phyloP scores from a whole-genome alignment of 305 asterid genomes.

The Fraxinus sp. region DNA sequence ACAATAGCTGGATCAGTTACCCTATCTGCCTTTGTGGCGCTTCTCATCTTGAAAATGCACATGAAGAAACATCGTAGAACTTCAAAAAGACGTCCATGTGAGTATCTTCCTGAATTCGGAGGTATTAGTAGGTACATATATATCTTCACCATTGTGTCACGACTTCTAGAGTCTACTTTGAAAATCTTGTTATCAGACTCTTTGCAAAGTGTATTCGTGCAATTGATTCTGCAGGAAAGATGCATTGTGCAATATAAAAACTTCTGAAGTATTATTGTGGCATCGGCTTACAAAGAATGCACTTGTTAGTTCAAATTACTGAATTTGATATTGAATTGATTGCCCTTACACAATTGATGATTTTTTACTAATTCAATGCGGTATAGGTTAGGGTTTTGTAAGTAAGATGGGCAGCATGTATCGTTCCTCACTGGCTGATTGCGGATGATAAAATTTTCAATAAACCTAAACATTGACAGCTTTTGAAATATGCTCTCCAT shows the following conservation, averaged over 20 bases:
- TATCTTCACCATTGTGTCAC: neutral
- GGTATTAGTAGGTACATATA: neutral
- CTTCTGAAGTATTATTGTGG: neutral
- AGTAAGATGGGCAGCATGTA: neutral
- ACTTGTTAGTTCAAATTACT: neutral
- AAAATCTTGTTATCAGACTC: neutral
- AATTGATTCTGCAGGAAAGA: neutral
- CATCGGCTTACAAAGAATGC: neutral
- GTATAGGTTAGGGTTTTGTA: neutral
- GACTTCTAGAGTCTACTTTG: neutral
- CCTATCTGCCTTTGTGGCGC: constrained; percentile 59
- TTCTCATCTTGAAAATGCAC: constrained; percentile 58
- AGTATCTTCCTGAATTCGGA: constrained; percentile 32
- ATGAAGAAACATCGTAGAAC: constrained; percentile 37
- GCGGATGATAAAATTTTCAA: neutral
- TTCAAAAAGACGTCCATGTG: constrained; percentile 69
- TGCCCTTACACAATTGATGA: neutral
- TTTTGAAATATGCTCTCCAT: neutral
- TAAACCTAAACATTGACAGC: neutral
- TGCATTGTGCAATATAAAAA: neutral
- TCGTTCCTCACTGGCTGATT: neutral
- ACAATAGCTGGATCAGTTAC: constrained; percentile 73
- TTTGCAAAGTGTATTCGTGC: neutral
- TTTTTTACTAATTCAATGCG: neutral
- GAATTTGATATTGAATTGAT: neutral